phyloP scores from a whole-genome alignment of 2,329 filamentous ascomycete species.

The Talaromyces funiculosus region DNA sequence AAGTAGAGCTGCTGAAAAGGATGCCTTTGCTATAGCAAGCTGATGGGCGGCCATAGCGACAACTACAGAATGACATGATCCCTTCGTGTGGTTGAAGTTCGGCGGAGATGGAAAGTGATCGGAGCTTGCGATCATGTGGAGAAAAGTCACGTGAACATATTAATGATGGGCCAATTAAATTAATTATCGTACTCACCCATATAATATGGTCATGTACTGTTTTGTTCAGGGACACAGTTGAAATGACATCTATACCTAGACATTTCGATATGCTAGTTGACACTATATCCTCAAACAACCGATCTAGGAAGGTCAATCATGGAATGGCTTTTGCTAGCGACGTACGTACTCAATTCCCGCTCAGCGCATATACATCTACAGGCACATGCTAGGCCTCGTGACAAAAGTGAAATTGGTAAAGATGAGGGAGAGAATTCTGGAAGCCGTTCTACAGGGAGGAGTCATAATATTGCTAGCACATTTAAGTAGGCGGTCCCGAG shows the following conservation, averaged over 20 bases:
- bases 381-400: neutral
- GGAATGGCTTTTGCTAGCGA: neutral
- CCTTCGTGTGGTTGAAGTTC: neutral
- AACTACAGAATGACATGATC: neutral
- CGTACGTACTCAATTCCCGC: neutral
- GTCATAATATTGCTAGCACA: neutral
- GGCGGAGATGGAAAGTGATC: neutral
- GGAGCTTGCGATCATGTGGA: neutral
- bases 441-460: neutral
- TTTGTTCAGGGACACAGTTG: neutral
- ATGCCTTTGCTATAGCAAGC: slow-evolving; percentile 70
- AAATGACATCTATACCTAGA: too few relatives aligned
- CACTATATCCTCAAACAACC: neutral
- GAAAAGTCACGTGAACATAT: neutral
- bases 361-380: neutral
- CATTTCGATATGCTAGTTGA: too few relatives aligned
- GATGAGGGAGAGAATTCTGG: neutral
- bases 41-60: slow-evolving; percentile 61
- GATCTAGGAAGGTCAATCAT: too few relatives aligned
- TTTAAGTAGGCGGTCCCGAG: neutral
- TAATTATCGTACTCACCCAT: neutral
- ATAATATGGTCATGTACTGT: neutral
- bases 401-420: neutral
- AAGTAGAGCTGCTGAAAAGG: slow-evolving; percentile 68
- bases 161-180: neutral